Evolutionary conservation across 2,329 filamentous ascomycete genomes (phyloP), one percentile per base, ranked within the genome.

Genomic region (Furcasterigmium sp.): DNA sequence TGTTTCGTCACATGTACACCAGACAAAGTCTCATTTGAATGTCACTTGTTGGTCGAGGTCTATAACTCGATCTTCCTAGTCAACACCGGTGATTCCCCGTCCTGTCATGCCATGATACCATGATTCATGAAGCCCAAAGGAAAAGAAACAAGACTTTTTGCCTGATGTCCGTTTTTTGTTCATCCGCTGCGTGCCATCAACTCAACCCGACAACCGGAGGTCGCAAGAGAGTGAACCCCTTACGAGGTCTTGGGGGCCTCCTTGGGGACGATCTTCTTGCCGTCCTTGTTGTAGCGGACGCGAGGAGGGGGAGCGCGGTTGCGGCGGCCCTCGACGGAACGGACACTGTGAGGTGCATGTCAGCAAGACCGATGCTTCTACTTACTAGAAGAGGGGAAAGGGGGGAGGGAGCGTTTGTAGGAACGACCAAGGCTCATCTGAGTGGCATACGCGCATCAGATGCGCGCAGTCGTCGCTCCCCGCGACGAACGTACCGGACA

Each of bases 201-300:
- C 11, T 26, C 11, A 7, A 26, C 11, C 39, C 29, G 30, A 36
- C 35, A 29, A 41, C 32, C 21, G 18, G n/a, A n/a, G 18, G 11
- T 14, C 23, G 21, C 19, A 10, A 30, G 35, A 15, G 32, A 32
- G 18, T 14, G 8, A 23, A 28, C 21, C 18, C 15, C 23, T 39
- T 39, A 23, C 35, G 30, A 10, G 17, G 76, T 75, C 77, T 87
- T 88, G 64, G 80, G 78, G 58, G 78, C 76, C 75, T 89, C 84
- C 67, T 85, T 86, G 58, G 91, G 90, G 71, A 84, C 85, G 70
- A 98, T 84, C 87, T 98, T 98, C 90, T 98, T 98, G 81, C 47
- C 91, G 69, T 98, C 93, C 86, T 97, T 96, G 87, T 98, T 98
- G 89, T 95, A 98, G 65, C 93, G 82, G 65, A 98, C 91, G 69